phyloP scores from a whole-genome alignment of 306 rosid species.

The Carpinus fangiana region DNA sequence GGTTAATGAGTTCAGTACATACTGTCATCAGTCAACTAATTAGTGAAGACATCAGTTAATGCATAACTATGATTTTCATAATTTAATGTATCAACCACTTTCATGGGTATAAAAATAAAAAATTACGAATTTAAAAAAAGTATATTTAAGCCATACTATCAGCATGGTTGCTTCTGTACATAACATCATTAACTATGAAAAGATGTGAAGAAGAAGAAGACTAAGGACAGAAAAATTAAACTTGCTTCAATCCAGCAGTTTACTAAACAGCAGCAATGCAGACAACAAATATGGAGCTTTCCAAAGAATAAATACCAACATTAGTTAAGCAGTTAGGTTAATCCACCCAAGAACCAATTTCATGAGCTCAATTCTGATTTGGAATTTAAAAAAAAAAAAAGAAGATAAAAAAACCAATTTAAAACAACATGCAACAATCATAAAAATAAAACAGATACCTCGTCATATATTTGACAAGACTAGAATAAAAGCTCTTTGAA shows the following conservation, averaged over 20 bases:
- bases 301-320: constrained; percentile 1
- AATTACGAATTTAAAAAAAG: neutral
- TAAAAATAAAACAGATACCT: constrained; percentile 49
- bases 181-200: neutral
- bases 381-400: neutral
- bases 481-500: constrained; percentile 61
- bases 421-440: constrained; percentile 11
- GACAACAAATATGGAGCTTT: constrained; percentile 20
- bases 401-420: neutral
- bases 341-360: constrained; percentile 8
- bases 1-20: neutral
- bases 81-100: neutral
- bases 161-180: neutral
- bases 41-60: neutral
- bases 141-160: neutral
- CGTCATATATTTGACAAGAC: constrained; percentile 72
- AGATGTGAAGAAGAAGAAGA: neutral
- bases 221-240: neutral
- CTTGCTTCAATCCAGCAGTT: constrained; percentile 6
- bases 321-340: neutral
- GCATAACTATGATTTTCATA: neutral
- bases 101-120: neutral
- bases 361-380: constrained; percentile 11
- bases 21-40: neutral
- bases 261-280: constrained; percentile 9